Conservation (phyloP, 345 rosid species). For the Alliaria petiolata region DNA sequence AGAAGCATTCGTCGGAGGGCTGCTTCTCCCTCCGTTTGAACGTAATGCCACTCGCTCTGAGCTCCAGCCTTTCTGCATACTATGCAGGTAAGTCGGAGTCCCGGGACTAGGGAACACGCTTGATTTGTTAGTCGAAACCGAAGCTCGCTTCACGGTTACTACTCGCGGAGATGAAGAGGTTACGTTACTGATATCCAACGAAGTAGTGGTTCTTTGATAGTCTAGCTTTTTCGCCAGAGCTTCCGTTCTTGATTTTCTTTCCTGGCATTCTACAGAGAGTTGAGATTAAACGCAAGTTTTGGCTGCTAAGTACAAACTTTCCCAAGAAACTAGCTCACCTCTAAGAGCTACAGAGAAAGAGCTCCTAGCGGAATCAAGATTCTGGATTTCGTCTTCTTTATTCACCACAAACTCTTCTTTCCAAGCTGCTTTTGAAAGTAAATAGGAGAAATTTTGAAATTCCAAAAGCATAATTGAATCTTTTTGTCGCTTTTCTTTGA, state of each 20-base stretch:
- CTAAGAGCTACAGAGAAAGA: slow-evolving; percentile 82
- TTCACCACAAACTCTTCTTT: slow-evolving; percentile 43
- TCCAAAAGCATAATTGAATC: slow-evolving; percentile 23
- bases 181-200: slow-evolving; percentile 72
- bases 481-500: slow-evolving; percentile 12
- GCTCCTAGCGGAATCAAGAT: slow-evolving; percentile 70
- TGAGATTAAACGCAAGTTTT: not conserved
- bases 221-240: slow-evolving; percentile 55
- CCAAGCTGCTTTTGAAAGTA: slow-evolving; percentile 40
- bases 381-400: slow-evolving; percentile 45
- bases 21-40: slow-evolving; percentile 50
- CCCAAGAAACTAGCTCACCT: slow-evolving; percentile 60
- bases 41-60: slow-evolving; percentile 82
- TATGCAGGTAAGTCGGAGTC: slow-evolving; percentile 62
- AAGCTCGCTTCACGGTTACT: slow-evolving; percentile 48
- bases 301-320: not conserved
- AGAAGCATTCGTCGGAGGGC: slow-evolving; percentile 45
- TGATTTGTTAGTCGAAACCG: slow-evolving; percentile 46
- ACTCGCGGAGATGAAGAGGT: slow-evolving; percentile 61
- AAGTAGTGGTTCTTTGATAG: slow-evolving; percentile 59
- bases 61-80: slow-evolving; percentile 95
- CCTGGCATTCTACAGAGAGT: slow-evolving; percentile 63
- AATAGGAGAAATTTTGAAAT: slow-evolving; percentile 17
- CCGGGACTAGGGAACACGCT: slow-evolving; percentile 87
- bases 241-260: slow-evolving; percentile 74